phyloP scores from a whole-genome alignment of 768 basidiomycete genomes.

The Melanogaster broomeanus region DNA sequence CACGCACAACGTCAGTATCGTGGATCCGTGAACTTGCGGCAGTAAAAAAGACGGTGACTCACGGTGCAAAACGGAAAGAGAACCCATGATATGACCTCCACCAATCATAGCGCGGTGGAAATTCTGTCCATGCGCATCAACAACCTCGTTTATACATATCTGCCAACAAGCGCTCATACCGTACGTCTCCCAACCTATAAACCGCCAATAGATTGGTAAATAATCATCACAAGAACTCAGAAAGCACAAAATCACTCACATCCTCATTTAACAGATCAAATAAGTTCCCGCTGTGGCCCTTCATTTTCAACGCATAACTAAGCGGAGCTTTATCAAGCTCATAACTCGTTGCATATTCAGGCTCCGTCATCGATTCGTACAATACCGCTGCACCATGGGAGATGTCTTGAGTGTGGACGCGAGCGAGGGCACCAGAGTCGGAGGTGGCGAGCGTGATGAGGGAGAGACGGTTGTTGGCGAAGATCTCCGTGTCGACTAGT shows the following conservation, averaged over 20 bases:
- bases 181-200: slow-evolving; percentile 14
- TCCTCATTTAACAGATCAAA: slow-evolving; percentile 25
- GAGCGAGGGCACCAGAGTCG: slow-evolving; percentile 13
- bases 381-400: slow-evolving; percentile 12
- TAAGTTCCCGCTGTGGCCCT: slow-evolving; percentile 12
- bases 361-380: slow-evolving; percentile 27
- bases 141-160: not conserved
- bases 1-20: no score
- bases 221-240: no score
- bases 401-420: slow-evolving; percentile 8
- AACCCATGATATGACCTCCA: no score
- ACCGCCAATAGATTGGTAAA: not conserved
- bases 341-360: slow-evolving; percentile 23
- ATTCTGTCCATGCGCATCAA: no score
- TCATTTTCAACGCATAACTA: no score
- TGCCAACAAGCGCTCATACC: not conserved
- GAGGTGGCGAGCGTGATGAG: no score
- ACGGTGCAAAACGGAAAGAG: no score
- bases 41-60: no score
- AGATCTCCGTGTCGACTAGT: slow-evolving; percentile 26
- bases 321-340: slow-evolving; percentile 21
- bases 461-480: slow-evolving; percentile 39
- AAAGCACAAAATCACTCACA: slow-evolving; percentile 11
- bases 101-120: no score
- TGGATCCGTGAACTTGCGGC: not conserved